Conservation (phyloP, 2,329 filamentous ascomycete species). For the Lasiodiplodia citricola region DNA sequence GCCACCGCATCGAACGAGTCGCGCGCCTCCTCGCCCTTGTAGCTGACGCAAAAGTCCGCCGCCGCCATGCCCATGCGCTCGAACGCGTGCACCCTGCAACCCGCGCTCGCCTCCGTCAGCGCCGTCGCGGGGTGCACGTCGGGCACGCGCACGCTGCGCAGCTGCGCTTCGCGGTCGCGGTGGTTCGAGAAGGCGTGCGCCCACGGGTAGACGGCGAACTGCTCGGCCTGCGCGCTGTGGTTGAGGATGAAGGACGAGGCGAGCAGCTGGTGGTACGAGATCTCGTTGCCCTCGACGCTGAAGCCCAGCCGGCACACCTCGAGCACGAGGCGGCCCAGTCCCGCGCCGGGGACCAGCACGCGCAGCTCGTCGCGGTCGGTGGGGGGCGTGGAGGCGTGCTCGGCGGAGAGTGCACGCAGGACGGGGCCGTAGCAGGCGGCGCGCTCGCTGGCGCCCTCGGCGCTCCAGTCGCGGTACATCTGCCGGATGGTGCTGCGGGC, state of each 20-base stretch:
- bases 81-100: constrained; percentile 41
- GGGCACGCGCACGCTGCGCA: constrained; percentile 75
- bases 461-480: constrained; percentile 94
- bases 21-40: constrained; percentile 67
- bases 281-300: constrained; percentile 84
- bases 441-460: constrained; percentile 75
- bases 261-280: constrained; percentile 95
- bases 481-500: constrained; percentile 90
- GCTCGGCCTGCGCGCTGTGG: constrained; percentile 61
- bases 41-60: constrained; percentile 90
- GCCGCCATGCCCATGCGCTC: constrained; percentile 91
- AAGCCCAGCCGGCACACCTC: constrained; percentile 79
- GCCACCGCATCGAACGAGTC: constrained; percentile 79
- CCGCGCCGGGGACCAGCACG: constrained; percentile 87
- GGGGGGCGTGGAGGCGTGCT: constrained; percentile 43
- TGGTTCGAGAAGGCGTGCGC: constrained; percentile 89
- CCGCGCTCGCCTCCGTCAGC: constrained; percentile 33
- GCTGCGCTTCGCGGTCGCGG: constrained; percentile 71
- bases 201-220: constrained; percentile 84
- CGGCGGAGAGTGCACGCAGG: constrained; percentile 64
- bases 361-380: constrained; percentile 47
- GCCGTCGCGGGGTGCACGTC: constrained; percentile 64
- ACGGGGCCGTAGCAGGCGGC: constrained; percentile 79
- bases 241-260: constrained; percentile 80
- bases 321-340: constrained; percentile 85